A percentile compares a stretch with the other conserved stretches of the same genome.
Evolutionary conservation across 202 grass and related monocot genomes (phyloP).

Genomic region (Carex arenaria): DNA sequence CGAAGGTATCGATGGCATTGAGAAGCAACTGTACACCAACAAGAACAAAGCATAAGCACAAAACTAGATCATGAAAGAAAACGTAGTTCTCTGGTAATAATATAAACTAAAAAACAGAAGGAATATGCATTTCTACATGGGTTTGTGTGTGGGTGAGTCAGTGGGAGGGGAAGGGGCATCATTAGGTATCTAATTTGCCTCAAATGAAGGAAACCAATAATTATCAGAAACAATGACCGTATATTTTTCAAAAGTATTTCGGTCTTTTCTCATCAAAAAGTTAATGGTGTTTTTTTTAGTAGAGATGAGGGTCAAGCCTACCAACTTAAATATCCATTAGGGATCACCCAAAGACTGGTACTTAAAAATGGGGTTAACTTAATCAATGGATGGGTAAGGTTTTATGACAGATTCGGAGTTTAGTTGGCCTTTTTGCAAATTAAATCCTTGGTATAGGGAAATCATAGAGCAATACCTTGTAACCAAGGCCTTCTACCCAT

Average conservation of each 20-base stretch:
- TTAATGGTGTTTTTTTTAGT: neutral
- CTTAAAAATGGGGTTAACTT: neutral
- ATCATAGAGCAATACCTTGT: conserved; percentile 43
- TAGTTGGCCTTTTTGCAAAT: neutral
- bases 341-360: too few species aligned
- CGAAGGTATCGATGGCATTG: conserved; percentile 77
- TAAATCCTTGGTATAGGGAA: neutral
- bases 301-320: too few species aligned
- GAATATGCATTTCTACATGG: neutral
- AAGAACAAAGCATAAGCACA: conserved; percentile 22
- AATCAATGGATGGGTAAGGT: neutral
- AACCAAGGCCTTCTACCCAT: conserved; percentile 98
- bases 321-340: too few species aligned
- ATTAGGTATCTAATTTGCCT: neutral
- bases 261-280: neutral
- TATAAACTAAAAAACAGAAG: neutral
- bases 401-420: neutral
- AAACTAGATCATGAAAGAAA: conserved; percentile 2
- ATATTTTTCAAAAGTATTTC: conserved; percentile 2
- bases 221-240: neutral
- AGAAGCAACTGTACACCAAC: conserved; percentile 66
- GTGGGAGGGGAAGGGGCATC: neutral
- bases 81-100: neutral
- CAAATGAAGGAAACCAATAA: neutral
- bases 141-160: neutral